Base-by-base conservation (phyloP, 805 yeast genomes). In the Starmerella lactis-condensi region DNA sequence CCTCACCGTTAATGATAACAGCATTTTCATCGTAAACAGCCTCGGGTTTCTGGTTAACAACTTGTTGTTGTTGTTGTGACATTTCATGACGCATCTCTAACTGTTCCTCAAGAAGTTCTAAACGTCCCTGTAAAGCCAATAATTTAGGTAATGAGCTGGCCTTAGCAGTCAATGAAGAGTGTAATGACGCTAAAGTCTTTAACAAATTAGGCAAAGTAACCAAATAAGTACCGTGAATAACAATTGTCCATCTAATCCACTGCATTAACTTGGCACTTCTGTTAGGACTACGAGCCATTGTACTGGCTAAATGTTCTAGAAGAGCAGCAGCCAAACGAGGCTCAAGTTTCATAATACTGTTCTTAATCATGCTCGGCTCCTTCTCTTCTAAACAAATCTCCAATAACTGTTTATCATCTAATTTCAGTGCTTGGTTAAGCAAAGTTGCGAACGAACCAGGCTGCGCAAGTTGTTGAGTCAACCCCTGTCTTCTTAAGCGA, bases 181-280 rank as follows among this genome's bases (percentile, higher is more conserved):
- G 74, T 33, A 85, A 52, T 3, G 63, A 54, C 26, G 69, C 69
- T 31, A 75, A 56, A 15, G 70, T 58, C 23, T 61, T 66, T 32
- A 69, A 58, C 34, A 72, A 61, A 33, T 69, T 64, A 5, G 62
- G 53, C 23, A 67, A 58, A 21, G 63, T 58, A 10, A 67, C 60
- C 13, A 74, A 57, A 40, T 72, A 65, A 1, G 78, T 67, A 17
- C 83, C 79, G 46, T 75, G 76, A 10, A 66, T 54, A 17, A 82
- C 61, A 36, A 83, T 56, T 12, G 78, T 43, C 81, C 89, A 79
- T 51, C 77, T 76, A 31, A 83, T 59, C 94, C 95, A 85, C 4
- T 67, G 45, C 28, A 61, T 54, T 35, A 54, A 53, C 29, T 61
- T 61, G 4, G 64, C 65, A 5, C 70, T 58, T 30, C 74, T 58